Conservation (phyloP, 331 rosid species). For the Malus hybrid region DNA sequence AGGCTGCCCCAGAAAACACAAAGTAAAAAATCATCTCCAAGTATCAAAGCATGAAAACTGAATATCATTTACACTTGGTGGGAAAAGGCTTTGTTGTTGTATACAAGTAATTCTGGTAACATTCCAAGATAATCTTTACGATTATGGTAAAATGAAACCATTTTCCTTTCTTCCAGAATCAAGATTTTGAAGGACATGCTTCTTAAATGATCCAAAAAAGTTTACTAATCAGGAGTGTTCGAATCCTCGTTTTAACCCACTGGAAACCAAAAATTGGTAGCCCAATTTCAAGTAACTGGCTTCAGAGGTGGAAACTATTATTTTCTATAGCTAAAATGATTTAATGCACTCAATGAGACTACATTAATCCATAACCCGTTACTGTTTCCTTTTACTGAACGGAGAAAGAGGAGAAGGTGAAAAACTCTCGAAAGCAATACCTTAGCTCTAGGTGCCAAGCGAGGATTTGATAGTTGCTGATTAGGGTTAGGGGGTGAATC, state of each 20-base stretch:
- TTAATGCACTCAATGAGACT: neutral
- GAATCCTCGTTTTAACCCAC: neutral
- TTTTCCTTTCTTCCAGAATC: neutral
- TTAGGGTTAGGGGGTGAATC: constrained; percentile 74
- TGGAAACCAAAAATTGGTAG: neutral
- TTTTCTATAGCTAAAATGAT: neutral
- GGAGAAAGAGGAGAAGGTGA: neutral
- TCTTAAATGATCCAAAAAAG: neutral
- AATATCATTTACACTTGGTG: neutral
- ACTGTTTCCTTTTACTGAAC: neutral
- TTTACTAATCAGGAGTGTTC: neutral
- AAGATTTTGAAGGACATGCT: neutral
- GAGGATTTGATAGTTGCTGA: constrained; percentile 79
- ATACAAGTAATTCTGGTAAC: neutral
- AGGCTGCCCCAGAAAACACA: constrained; percentile 50
- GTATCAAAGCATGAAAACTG: constrained; percentile 8
- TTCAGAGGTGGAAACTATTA: neutral
- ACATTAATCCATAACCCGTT: neutral
- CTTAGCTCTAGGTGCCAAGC: constrained; percentile 65
- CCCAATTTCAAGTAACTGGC: neutral
- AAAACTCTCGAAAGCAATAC: constrained; percentile 28
- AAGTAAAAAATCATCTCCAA: constrained; percentile 20
- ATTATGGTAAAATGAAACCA: neutral
- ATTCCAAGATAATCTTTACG: neutral
- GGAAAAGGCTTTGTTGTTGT: too few relatives aligned